These are phyloP conservation scores for Balakata baccata DNA, from an alignment of 345 rosid genomes.

Conservation along the genomic window DNA sequence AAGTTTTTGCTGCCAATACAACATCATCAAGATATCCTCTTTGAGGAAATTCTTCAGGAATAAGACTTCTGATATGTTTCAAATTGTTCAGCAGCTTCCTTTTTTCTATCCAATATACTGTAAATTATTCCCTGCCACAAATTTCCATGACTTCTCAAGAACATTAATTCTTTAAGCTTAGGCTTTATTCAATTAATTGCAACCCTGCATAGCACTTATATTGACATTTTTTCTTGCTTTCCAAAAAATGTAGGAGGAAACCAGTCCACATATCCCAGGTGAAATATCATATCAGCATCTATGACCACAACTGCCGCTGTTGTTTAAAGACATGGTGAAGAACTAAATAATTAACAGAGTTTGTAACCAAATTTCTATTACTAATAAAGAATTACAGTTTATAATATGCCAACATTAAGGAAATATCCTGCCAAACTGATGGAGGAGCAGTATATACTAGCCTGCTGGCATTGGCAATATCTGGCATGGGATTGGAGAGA, in stretches of 20 bases:
- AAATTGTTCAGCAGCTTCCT: conserved; percentile 79
- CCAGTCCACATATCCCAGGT: neutral
- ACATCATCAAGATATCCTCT: conserved; percentile 77
- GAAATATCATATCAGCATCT: neutral
- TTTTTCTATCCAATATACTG: conserved; percentile 64
- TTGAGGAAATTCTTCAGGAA: conserved; percentile 84
- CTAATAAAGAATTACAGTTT: neutral
- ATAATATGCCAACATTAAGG: neutral
- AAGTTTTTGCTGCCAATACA: conserved; percentile 59
- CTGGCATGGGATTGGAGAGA: neutral
- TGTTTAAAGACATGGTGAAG: neutral
- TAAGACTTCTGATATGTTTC: conserved; percentile 67
- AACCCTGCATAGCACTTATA: too few species aligned
- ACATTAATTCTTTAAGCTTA: neutral
- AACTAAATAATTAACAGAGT: neutral
- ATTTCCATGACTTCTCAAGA: neutral
- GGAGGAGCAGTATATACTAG: neutral
- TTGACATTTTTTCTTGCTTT: neutral
- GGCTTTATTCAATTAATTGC: too few species aligned
- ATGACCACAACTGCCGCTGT: neutral
- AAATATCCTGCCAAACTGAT: neutral
- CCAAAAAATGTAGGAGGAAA: neutral
- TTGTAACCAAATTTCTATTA: neutral
- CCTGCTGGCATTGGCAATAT: neutral
- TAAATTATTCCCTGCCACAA: conserved; percentile 72